These are phyloP conservation scores for Posidonia australis DNA, from an alignment of 106 monocot species.

Conservation along the genomic window DNA sequence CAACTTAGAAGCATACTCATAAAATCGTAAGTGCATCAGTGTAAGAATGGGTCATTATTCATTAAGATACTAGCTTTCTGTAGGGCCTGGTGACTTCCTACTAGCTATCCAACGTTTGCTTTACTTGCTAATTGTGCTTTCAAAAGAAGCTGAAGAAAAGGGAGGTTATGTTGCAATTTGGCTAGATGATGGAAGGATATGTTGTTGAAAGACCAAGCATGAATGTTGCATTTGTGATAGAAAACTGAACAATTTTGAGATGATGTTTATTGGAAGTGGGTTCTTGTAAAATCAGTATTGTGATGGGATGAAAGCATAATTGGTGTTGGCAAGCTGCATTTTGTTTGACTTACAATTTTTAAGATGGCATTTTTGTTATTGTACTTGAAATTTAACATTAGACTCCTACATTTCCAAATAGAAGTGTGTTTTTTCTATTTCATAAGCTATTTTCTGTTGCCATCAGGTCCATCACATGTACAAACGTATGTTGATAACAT, in stretches of 20 bases:
- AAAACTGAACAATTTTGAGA: conserved; percentile 48
- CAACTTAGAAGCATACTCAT: conserved; percentile 52
- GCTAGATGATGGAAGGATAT: conserved; percentile 76
- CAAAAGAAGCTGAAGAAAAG: conserved; percentile 83
- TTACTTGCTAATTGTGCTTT: conserved; percentile 75
- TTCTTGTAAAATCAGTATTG: conserved; percentile 71
- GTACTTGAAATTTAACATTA: not conserved
- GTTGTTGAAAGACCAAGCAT: conserved; percentile 87
- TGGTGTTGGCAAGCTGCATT: conserved; percentile 40
- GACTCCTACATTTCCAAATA: not conserved
- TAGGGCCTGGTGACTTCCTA: conserved; percentile 75
- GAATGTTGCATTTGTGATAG: conserved; percentile 80
- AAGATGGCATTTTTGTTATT: not conserved
- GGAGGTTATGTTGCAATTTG: conserved; percentile 71
- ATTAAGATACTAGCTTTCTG: conserved; percentile 90
- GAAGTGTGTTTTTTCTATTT: not conserved
- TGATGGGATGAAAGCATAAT: conserved; percentile 79
- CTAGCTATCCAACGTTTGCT: conserved; percentile 44
- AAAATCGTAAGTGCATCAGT: conserved; percentile 63
- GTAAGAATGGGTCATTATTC: conserved; percentile 52
- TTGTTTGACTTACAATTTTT: not conserved
- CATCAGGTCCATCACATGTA: no score
- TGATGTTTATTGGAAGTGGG: conserved; percentile 97
- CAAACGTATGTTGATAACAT: no score
- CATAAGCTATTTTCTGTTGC: no score